Base-by-base conservation (phyloP, 1,284 basidiomycete genomes). In the Trichosporon inkin region DNA sequence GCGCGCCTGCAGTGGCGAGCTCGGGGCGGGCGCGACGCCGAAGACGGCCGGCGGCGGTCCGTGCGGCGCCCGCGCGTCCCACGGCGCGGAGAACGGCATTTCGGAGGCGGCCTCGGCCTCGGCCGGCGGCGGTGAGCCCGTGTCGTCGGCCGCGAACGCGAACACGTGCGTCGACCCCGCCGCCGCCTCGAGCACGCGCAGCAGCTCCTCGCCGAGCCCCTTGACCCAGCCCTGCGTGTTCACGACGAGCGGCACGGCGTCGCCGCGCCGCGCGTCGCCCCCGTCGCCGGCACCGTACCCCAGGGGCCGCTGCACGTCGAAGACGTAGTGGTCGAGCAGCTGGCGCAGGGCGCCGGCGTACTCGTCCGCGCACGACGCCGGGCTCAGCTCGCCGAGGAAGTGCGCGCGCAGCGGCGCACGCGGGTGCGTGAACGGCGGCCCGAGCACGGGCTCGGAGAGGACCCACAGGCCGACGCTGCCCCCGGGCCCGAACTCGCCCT, bases 171-270 rank as follows among this genome's bases (percentile, higher is more conserved):
- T 86, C 0, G 92, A 86, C 52, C 84, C 80, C 1, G 87, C 77
- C 16, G 87, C 77, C 2, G 82, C 82, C 71, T 92, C 86, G 51
- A 97, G 86, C 63, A 84, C 84, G 2, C 75, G 74, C 10, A 86
- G 83, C 3, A 99, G 79, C 67, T 96, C 90, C 17, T 86, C 87
- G 1, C 95, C 95, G 1, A 97, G 84, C 2, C 95, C 95, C 75
- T 95, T 97, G 14, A 85, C 84, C 95, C 95, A 99, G 2, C 95
- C 95, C 84, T 95, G 94, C 0, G 91, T 97, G 75, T 99, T 99
- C 58, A 98, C 84, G 10, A 98, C 83, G 6, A 99, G 84, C 0
- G 95, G 95, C 4, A 90, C 82, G n/a, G 74, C 61, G 57, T 86
- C 84, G 1, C 69, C 64, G 52, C 86, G 81, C 40, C 82, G 75